A percentile compares a stretch with the other conserved stretches of the same genome.
These are phyloP conservation scores for Rubia occidens DNA, from an alignment of 305 asterid genomes.

Conservation along the genomic window DNA sequence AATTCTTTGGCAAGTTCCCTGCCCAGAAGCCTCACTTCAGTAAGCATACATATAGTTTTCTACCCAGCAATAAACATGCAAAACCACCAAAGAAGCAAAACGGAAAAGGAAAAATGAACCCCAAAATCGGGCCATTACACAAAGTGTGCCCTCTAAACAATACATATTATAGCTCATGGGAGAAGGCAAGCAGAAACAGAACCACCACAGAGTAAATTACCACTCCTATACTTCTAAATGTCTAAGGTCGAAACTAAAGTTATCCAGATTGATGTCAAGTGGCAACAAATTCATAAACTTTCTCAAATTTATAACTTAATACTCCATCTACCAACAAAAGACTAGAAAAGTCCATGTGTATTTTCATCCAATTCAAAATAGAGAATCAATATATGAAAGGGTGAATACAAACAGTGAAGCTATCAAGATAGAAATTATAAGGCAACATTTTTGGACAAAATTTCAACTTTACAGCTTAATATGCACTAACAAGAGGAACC, in stretches of 20 bases:
- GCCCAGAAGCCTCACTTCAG: conserved; percentile 19
- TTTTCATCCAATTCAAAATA: too few species aligned
- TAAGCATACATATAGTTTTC: neutral
- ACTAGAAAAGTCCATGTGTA: too few species aligned
- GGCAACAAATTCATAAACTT: too few species aligned
- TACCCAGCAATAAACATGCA: neutral
- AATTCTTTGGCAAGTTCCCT: conserved; percentile 80
- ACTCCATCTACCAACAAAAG: too few species aligned
- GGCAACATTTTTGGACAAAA: neutral
- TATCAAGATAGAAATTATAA: neutral
- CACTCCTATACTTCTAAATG: neutral
- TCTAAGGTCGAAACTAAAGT: too few species aligned
- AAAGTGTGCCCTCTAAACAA: neutral
- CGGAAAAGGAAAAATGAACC: neutral
- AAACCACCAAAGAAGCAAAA: neutral
- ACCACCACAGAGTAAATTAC: neutral
- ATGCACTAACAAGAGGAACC: neutral
- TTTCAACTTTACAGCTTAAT: neutral
- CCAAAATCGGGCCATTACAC: neutral
- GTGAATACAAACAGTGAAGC: neutral
- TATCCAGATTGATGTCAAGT: too few species aligned
- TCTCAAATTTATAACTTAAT: too few species aligned
- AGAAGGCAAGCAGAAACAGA: too few species aligned
- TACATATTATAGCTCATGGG: neutral
- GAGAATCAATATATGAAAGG: neutral